Conservation (phyloP, 2,329 filamentous ascomycete genomes). For the Colletotrichum sp. region DNA sequence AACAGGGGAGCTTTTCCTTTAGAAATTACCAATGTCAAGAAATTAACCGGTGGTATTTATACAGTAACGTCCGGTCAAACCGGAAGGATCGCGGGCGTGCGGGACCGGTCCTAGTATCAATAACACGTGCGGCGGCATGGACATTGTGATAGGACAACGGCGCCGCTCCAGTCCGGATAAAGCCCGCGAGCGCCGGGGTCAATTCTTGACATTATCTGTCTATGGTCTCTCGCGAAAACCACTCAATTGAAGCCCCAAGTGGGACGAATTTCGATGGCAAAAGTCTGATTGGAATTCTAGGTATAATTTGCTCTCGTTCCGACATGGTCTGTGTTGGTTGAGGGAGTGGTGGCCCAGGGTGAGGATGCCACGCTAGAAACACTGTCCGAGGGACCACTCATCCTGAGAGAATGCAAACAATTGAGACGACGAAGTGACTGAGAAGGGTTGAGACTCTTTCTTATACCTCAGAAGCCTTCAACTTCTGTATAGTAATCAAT, state of each 20-base stretch:
- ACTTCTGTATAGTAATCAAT: neutral
- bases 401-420: neutral
- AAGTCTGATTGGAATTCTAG: neutral
- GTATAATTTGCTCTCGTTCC: neutral
- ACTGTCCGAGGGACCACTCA: neutral
- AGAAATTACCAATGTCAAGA: neutral
- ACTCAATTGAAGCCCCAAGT: neutral
- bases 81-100: neutral
- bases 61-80: neutral
- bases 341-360: neutral
- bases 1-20: neutral
- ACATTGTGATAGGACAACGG: neutral
- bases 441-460: neutral
- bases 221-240: neutral
- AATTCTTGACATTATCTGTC: neutral
- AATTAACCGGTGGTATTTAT: neutral
- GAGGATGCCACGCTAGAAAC: neutral
- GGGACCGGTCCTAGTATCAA: neutral
- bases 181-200: neutral
- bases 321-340: rapidly evolving
- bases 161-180: neutral
- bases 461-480: neutral
- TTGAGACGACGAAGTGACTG: neutral
- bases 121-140: neutral
- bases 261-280: neutral